Percentiles rank a stretch among this genome's conserved stretches.
Evolutionary conservation across 805 yeast species (phyloP).

Genomic region (Ogataea degrootiae): DNA sequence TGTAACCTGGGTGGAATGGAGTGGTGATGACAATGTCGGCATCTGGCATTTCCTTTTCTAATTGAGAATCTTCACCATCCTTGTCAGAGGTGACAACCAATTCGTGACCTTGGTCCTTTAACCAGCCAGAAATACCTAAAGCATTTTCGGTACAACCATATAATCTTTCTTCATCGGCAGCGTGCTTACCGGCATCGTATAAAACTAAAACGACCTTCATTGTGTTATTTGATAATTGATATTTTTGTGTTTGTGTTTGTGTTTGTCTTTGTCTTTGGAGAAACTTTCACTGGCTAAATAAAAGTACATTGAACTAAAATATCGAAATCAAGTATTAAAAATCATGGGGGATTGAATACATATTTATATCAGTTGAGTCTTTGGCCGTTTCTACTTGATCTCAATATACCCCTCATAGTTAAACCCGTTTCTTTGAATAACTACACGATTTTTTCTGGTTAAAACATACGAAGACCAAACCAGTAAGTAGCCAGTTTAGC

Average conservation of each 20-base stretch:
- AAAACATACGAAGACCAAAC: neutral
- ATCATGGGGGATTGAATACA: neutral
- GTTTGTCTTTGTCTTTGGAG: neutral
- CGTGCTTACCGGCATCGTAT: conserved; percentile 56
- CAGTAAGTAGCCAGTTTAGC: neutral
- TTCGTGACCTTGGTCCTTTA: conserved; percentile 63
- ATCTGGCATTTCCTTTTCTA: conserved; percentile 63
- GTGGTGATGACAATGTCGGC: conserved; percentile 78
- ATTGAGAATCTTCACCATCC: conserved; percentile 53
- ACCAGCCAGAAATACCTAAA: conserved; percentile 61
- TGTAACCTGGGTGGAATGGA: conserved; percentile 79
- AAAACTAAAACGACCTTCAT: conserved; percentile 51
- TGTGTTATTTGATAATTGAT: conserved; percentile 4
- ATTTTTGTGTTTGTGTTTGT: conserved; percentile 1
- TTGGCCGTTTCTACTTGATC: neutral
- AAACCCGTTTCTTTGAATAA: too few species aligned
- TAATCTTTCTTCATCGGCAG: conserved; percentile 53
- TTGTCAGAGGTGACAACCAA: conserved; percentile 63
- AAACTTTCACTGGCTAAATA: neutral
- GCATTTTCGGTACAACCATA: conserved; percentile 74
- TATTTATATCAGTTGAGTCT: conserved; percentile 1
- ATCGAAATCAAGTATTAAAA: neutral
- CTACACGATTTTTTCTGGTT: too few species aligned
- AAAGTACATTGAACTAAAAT: neutral
- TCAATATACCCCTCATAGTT: too few species aligned